Evolutionary conservation across 345 rosid species (phyloP), one percentile per base, ranked within the genome.

Genomic region (Camelina sativa): DNA sequence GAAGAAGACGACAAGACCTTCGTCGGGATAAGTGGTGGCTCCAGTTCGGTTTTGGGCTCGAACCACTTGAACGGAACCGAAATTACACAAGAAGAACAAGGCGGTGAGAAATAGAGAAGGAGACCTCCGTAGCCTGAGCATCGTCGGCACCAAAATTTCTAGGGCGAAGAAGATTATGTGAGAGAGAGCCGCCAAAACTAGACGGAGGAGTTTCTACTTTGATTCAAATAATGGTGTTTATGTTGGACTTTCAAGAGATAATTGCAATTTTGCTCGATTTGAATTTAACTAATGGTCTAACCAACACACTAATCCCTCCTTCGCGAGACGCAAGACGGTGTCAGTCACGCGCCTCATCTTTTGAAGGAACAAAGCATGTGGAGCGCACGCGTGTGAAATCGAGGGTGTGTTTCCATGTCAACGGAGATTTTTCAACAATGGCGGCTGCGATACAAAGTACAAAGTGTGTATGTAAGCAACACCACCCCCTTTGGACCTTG

Each of bases 21-120:
- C 80, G 44, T 63, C 80, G 44, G 67, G 61, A 63, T 63, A 30
- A 46, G 79, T 76, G 23, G 79, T 76, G 32, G 74, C 64, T 62
- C 32, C 17, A 34, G 71, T 71, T 70, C 55, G 41, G 54, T 64
- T 76, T 64, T 76, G 80, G 53, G 76, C 80, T 76, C 7, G 44
- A 69, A 69, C 71, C 16, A 62, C 12, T 9, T 62, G 34, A 55
- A 70, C 47, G 20, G 16, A 38, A 48, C 61, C 28, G 30, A 44
- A 47, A 4, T 56, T 16, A 70, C 61, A 76, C 15, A 76, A 53
- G 61, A 70, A 70, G 61, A 70, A 71, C 71, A 40, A 69, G 44
- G 19, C 15, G 22, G 47, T 11, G 71, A 76, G 52, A 44, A 76
- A 52, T 7, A 56, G 60, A 70, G 5, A 47, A 6, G 38, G 59